Evolutionary conservation across 140 eudicot genomes (phyloP).

Genomic region (Flaveria floridana): DNA sequence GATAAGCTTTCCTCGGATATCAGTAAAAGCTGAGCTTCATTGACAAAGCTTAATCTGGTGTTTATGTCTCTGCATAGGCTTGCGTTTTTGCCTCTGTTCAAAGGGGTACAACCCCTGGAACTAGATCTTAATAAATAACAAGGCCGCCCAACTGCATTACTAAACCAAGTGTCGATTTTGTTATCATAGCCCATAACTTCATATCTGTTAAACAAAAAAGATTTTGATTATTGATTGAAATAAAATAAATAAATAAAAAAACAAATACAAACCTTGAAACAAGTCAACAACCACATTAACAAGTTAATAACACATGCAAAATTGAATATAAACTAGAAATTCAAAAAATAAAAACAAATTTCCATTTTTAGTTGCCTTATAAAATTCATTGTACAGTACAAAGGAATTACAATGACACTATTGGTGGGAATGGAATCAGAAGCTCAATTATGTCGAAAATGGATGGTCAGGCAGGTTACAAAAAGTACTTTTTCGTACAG

Average conservation of each 20-base stretch:
- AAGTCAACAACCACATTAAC: constrained; percentile 5
- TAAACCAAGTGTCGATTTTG: constrained; percentile 73
- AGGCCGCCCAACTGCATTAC: constrained; percentile 81
- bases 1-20: constrained; percentile 79
- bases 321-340: not conserved
- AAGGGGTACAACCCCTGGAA: constrained; percentile 31
- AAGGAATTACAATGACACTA: not conserved
- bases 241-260: not conserved
- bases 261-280: constrained; percentile 2
- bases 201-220: constrained; percentile 44
- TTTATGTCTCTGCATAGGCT: constrained; percentile 57
- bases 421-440: not conserved
- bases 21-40: constrained; percentile 84
- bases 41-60: constrained; percentile 67
- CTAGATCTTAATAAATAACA: constrained; percentile 64
- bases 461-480: too few relatives aligned
- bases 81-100: constrained; percentile 30
- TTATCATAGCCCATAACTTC: constrained; percentile 58
- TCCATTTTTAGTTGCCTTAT: not conserved
- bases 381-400: not conserved
- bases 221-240: not conserved
- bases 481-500: too few relatives aligned
- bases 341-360: not conserved
- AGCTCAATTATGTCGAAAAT: not conserved
- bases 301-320: not conserved